Base-by-base conservation (phyloP, 768 basidiomycete species). In the Macrolepiota fuliginosa region DNA sequence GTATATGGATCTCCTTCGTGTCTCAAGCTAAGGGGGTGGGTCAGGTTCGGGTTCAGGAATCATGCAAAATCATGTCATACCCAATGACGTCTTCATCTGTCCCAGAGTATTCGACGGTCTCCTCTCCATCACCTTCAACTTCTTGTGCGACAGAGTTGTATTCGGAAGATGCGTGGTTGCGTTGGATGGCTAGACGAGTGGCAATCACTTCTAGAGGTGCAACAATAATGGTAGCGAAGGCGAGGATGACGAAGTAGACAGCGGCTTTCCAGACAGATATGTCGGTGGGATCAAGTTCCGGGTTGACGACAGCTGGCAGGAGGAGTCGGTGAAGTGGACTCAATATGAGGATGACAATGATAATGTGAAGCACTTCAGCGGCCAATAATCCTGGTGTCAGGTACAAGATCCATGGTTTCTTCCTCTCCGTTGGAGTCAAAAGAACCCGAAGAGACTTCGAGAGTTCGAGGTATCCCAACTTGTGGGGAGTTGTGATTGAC, bases 41-140 rank as follows among this genome's bases (percentile, higher is more conserved):
- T 49, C 36, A 58, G 49, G 6, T 47, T 35, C 40, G 25, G 29
- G 50, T 29, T 27, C 25, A 2, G 40, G 35, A 42, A 24, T 19
- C 39, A 58, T 54, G 32, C 50, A 37, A 57, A 46, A 27, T 39
- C 27, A 2, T 19, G 70, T 67, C 86, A 54, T 65, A 90, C 90
- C 91, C 91, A 64, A 94, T 92, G 17, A 94, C 92, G 65, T 94
- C 92, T 68, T 94, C 92, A 27, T 89, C 86, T 4, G 77, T 73
- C 15, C 88, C 89, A 25, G 84, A 79, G 66, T 85, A 94, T 65
- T 91, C 89, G 4, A 76, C 72, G 1, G 76, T 74, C 50, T 84
- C 82, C 61, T 90, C 83, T 2, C 75, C 77, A 66, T 89, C 87
- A 5, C 83, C 85, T 42, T 88, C 87, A 17, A 84, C 84, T 66